Base-by-base conservation (phyloP, 495 filamentous ascomycete genomes). In the Cetradonia linearis region DNA sequence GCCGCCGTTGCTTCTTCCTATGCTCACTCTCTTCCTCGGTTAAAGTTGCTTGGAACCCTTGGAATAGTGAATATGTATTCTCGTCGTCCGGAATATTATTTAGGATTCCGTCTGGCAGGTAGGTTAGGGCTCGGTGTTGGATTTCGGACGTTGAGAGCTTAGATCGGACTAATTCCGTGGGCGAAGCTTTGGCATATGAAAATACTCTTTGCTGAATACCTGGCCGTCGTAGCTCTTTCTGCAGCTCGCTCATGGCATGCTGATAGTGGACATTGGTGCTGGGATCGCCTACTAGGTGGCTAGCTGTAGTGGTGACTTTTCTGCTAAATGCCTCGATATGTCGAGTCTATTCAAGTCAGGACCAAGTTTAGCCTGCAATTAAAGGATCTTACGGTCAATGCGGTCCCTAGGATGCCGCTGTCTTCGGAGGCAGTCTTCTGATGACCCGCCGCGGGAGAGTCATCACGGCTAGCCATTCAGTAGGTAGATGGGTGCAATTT, bases 221-320 rank as follows among this genome's bases (percentile, higher is more conserved):
- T 13, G 93, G 94, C 58, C 86, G 81, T 61, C 86, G 82, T 57
- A 97, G 77, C 70, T 96, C 88, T 66, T 87, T 88, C 63, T 95
- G 89, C 40, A 99, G 81, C 69, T 91, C 89, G 67, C 76, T 83
- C 83, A 99, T 86, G 66, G 93, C 92, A 76, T 78, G 81, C 63
- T 90, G 84, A 72, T 96, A 96, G 66, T 83, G 83, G 37, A 77
- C 72, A 70, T 81, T 81, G 50, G 68, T 70, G 50, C 71, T 73
- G 20, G 78, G 70, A 65, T 92, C 88, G 59, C 80, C 85, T 56
- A 95, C 90, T 63, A 99, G 77, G 69, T 94, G 90, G 69, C 83
- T 86, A 44, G 93, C 94, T 20, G 93, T 97, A 27, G 88, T 89
- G 30, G 91, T 91, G 59, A 99, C 91, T 74, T 95, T 99, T 66